Base-by-base conservation (phyloP, 73 alveolate species). In the Tetrahymena thermophila region DNA sequence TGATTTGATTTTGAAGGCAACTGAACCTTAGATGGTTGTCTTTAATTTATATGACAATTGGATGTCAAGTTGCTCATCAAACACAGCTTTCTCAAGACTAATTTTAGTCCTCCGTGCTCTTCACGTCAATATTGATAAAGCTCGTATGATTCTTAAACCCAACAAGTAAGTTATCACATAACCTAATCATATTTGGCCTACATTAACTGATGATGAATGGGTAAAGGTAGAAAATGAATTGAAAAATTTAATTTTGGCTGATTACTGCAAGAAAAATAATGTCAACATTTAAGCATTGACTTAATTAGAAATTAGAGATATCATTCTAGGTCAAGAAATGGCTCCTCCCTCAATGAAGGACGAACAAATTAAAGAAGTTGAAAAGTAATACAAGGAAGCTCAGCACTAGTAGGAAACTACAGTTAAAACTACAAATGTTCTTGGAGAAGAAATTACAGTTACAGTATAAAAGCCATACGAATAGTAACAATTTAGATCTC, bases 151-250 rank as follows among this genome's bases (percentile, higher is more conserved):
- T 42, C 96, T 99, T 95, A 99, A 98, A 95, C 99, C 99, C 4
- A 99, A 99, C 96, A 98, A 98, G 98, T 96, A 99, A 94, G 98
- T 99, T 31, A 98, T 99, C 38, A 99, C 99, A 44, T 97, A 98
- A 96, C 99, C 99, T 11, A 99, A 99, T 95, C 99, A 99, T 96
- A 98, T 99, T 85, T 99, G 99, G 99, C 99, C 99, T 56, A 98
- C 99, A 96, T 98, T 99, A 71, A 97, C 99, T 40, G 99, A 98
- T 94, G 99, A 99, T 93, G 99, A 99, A 98, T 99, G 99, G 99
- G 99, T 99, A 50, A 99, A 99, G 94, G 99, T 99, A 34, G 99
- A 99, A 98, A 99, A 98, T 56, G 99, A 99, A 98, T 98, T 99
- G 93, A 99, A 99, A 97, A 99, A 99, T 94, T 98, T 99, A 94